Evolutionary conservation across 2,329 filamentous ascomycete species (phyloP).

Genomic region (Aspergillus vadensis): DNA sequence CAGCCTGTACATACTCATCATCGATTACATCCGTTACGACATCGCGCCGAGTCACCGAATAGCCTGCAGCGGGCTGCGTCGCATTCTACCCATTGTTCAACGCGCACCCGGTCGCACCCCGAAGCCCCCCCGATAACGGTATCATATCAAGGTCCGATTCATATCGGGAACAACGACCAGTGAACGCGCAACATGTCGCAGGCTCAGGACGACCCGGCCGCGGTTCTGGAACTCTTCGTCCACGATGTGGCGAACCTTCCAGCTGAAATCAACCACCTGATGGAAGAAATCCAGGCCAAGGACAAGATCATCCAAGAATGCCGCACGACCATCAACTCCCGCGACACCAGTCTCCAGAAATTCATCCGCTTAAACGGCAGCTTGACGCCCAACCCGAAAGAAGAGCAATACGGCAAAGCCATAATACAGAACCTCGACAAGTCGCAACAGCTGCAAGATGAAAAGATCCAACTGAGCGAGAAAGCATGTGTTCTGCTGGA

Average conservation of each 20-base stretch:
- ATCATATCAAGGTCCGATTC: background rate
- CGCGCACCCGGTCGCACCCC: background rate
- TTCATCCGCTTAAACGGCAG: constrained; percentile 66
- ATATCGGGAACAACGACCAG: background rate
- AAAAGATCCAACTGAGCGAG: constrained; percentile 63
- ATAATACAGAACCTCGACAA: constrained; percentile 61
- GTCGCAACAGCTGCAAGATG: constrained; percentile 60
- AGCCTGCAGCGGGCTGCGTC: background rate
- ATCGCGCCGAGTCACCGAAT: background rate
- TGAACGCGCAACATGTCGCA: constrained; percentile 43
- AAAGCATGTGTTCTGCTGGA: constrained; percentile 63
- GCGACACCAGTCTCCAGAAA: constrained; percentile 65
- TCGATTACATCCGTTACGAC: background rate
- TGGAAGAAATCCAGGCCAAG: constrained; percentile 68
- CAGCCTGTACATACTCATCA: background rate
- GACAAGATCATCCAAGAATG: constrained; percentile 62
- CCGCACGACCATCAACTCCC: constrained; percentile 57
- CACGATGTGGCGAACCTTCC: constrained; percentile 66
- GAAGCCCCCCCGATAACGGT: background rate
- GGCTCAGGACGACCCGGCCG: constrained; percentile 61
- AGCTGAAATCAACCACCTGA: constrained; percentile 65
- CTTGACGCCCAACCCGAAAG: constrained; percentile 63
- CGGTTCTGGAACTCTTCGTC: constrained; percentile 66
- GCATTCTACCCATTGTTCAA: background rate
- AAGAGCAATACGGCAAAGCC: constrained; percentile 60